Percentiles rank a stretch among this genome's conserved stretches.
phyloP scores from a whole-genome alignment of 768 basidiomycete species.

The Termitomyces sp. region DNA sequence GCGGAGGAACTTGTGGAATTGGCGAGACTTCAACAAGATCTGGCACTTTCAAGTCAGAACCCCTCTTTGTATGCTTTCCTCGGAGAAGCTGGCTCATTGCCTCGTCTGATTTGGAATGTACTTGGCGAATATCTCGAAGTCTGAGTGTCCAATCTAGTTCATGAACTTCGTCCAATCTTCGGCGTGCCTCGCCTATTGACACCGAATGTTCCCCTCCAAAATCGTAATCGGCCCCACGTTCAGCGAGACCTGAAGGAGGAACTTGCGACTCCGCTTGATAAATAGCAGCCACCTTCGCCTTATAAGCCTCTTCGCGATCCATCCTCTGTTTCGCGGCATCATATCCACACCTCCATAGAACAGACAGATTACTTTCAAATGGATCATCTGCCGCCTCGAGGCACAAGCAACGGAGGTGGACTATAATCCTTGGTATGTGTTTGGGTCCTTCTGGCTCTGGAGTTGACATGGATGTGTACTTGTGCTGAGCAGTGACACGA shows the following conservation, averaged over 20 bases:
- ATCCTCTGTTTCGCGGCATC: conserved; percentile 69
- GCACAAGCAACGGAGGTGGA: conserved; percentile 61
- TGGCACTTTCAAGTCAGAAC: conserved; percentile 30
- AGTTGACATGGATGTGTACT: conserved; percentile 51
- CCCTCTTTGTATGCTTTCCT: conserved; percentile 29
- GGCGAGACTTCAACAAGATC: conserved; percentile 44
- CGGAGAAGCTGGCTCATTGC: conserved; percentile 43
- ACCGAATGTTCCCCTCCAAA: conserved; percentile 67
- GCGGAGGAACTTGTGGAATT: conserved; percentile 48
- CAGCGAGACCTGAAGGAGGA: conserved; percentile 21
- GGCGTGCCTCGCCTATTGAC: conserved; percentile 67
- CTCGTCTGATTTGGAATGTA: conserved; percentile 50
- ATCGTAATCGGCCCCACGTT: conserved; percentile 51
- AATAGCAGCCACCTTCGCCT: conserved; percentile 74
- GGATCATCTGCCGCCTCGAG: conserved; percentile 84
- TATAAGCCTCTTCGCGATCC: conserved; percentile 79
- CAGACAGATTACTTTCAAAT: conserved; percentile 73
- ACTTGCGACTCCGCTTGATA: conserved; percentile 36
- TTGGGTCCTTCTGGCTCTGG: conserved; percentile 78
- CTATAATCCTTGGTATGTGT: conserved; percentile 56
- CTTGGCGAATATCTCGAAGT: conserved; percentile 43
- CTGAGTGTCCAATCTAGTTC: conserved; percentile 71
- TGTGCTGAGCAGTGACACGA: conserved; percentile 49
- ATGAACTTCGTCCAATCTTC: conserved; percentile 67
- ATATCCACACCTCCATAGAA: conserved; percentile 71